Base-by-base conservation (phyloP, 2,329 filamentous ascomycete species). In the Aspergillus vadensis region DNA sequence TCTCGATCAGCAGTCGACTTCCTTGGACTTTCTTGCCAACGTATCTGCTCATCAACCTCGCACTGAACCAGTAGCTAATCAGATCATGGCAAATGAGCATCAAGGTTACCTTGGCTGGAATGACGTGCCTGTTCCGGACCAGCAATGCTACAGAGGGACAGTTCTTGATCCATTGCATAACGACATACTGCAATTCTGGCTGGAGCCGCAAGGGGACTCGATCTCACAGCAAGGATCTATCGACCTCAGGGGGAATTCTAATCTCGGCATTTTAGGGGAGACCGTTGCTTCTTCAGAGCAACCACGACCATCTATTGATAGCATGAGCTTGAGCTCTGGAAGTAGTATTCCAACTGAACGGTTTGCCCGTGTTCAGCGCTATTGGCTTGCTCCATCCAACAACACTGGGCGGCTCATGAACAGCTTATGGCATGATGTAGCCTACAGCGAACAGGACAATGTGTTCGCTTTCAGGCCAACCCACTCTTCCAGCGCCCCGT, bases 331-430 rank as follows among this genome's bases (percentile, higher is more conserved):
- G 23, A 69, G 70, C 52, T 62, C 63, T 1, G 65, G 65, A 14
- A 55, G 61, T 30, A 65, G 69, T 41, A 77, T 78, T 12, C 77
- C 78, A 4, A 77, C 69, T 58, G 78, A 80, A 58, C 68, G 78
- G 5, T 80, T 80, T 58, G 67, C 72, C 32, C 76, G 71, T 55
- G 76, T 80, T 1, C 76, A 80, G 59, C 70, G 74, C 27, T 79
- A 73, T 62, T 80, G 78, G 78, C 65, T 77, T 17, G 74, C 74
- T 51, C 73, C 77, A 30, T 66, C 74, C 2, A 76, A 74, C 50
- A 70, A 72, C 36, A 71, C 72, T 3, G 69, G 77, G 3, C 74
- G 78, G 1, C 69, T 79, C 19, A 79, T 80, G 68, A 77, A 78
- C 44, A 73, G 64, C 9, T 61, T 80, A 4, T 80, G 78, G 78